Evolutionary conservation across 2,329 filamentous ascomycete genomes (phyloP).

Genomic region (Arthrobotrys sinensis): DNA sequence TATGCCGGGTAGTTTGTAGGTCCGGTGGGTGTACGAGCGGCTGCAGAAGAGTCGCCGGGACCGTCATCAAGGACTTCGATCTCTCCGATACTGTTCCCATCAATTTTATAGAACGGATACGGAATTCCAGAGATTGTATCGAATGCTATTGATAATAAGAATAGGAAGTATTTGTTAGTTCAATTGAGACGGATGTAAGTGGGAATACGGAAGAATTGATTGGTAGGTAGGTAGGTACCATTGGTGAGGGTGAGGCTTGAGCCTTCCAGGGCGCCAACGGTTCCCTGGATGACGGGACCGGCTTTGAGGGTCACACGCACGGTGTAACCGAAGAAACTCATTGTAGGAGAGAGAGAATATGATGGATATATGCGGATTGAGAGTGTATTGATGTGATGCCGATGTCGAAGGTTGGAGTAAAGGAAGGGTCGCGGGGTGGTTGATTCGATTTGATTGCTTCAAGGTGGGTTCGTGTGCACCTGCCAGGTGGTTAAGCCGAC

Average conservation of each 20-base stretch:
- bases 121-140: constrained; percentile 72
- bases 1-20: constrained; percentile 39
- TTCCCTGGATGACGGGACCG: constrained; percentile 77
- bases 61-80: constrained; percentile 70
- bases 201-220: constrained; percentile 23
- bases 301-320: constrained; percentile 82
- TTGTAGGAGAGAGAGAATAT: not conserved
- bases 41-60: constrained; percentile 21
- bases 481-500: constrained; percentile 12
- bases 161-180: constrained; percentile 63
- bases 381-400: not conserved
- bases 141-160: constrained; percentile 69
- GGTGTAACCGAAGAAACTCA: constrained; percentile 79
- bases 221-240: constrained; percentile 72
- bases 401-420: no score
- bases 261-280: constrained; percentile 79
- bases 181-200: constrained; percentile 66
- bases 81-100: constrained; percentile 74
- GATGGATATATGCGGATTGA: not conserved
- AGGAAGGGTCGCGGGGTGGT: no score
- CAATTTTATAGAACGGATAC: constrained; percentile 72
- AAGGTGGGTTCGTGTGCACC: constrained; percentile 7
- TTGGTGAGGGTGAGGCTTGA: constrained; percentile 79
- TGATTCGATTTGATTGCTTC: no score
- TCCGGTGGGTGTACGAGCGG: constrained; percentile 52